Evolutionary conservation across 148 eudicot genomes (phyloP), one percentile per base, ranked within the genome.

Genomic region (Beta vulgaris): DNA sequence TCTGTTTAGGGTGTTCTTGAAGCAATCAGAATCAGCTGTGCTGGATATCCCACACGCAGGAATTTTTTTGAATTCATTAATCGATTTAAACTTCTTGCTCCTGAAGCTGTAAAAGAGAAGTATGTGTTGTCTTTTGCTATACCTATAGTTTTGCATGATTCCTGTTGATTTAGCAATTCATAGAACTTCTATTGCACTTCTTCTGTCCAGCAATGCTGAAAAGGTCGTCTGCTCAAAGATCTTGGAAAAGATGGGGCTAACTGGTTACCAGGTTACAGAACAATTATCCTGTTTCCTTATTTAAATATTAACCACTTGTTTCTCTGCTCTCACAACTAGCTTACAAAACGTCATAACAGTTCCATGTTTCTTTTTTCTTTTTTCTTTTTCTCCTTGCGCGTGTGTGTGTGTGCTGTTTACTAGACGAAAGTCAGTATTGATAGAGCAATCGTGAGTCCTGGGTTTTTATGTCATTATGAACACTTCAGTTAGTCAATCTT

Each of bases 11-110:
- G 99, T 85, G 99, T 95, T 82, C 87, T 95, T 65, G 97, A 95
- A 85, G 99, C 97, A 79, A 95, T 95, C 78, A 91, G 96, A 82
- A 92, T 95, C 64, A 95, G 99, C 81, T 87, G 92, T 81, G 93
- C 99, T 68, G 99, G 99, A 66, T 95, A 92, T 83, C 99, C 99
- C 25, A 92, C 99, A 69, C 89, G 90, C 37, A 88, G 88, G 84
- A 82, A 90, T 37, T 95, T 95, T 86, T 89, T 76, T 69, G 97
- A 92, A 69, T 95, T 95, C 77, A 81, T 90, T 42, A 83, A 74
- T 77, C 92, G 99, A 32, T 95, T 95, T 73, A 82, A 88, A 55
- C 85, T 89, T 83, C 93, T 95, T 82, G 96, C 90, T 65, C 94
- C 96, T 0, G 97, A 90, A 76, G 87, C 80, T 81, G 75, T 85